A percentile compares a stretch with the other conserved stretches of the same genome.
phyloP scores from a whole-genome alignment of 75 land plant genomes.

The Larix kaempferi region DNA sequence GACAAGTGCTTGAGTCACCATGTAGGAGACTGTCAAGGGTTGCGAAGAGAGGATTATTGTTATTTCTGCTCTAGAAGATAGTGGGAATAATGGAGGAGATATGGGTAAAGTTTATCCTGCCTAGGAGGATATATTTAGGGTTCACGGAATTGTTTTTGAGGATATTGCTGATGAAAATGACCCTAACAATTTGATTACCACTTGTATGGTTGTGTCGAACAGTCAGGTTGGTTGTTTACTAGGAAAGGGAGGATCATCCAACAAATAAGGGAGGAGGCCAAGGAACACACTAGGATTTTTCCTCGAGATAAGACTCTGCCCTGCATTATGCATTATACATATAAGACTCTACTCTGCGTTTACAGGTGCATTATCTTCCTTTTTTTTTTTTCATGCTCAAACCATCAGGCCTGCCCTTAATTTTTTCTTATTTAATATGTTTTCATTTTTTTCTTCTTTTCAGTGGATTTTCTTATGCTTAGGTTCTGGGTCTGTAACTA shows the following conservation, averaged over 20 bases:
- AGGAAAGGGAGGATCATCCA: constrained; percentile 63
- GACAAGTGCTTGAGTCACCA: constrained; percentile 73
- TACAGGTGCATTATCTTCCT: constrained; percentile 38
- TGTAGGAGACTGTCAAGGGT: constrained; percentile 46
- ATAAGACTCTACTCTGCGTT: too few relatives aligned
- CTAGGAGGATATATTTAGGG: constrained; percentile 56
- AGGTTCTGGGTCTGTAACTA: too few relatives aligned
- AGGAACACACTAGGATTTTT: constrained; percentile 50
- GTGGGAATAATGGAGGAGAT: not conserved
- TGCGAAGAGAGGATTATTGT: constrained; percentile 45
- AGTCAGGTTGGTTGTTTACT: constrained; percentile 47
- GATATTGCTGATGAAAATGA: constrained; percentile 29
- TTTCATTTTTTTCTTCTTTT: too few relatives aligned
- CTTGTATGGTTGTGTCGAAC: constrained; percentile 44
- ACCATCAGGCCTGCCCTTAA: too few relatives aligned
- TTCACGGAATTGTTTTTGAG: constrained; percentile 47
- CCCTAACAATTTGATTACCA: constrained; percentile 15
- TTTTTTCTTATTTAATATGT: not conserved
- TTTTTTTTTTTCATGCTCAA: not conserved
- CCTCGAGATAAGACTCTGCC: constrained; percentile 28
- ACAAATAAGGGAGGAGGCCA: constrained; percentile 49
- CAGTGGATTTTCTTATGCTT: too few relatives aligned
- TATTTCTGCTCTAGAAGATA: constrained; percentile 10
- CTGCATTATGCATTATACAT: constrained; percentile 32
- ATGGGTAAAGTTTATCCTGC: constrained; percentile 33